A percentile compares a stretch with the other conserved stretches of the same genome.
phyloP scores from a whole-genome alignment of 192 early-diverging fungal species.

The Phlyctochytrium bullatum region DNA sequence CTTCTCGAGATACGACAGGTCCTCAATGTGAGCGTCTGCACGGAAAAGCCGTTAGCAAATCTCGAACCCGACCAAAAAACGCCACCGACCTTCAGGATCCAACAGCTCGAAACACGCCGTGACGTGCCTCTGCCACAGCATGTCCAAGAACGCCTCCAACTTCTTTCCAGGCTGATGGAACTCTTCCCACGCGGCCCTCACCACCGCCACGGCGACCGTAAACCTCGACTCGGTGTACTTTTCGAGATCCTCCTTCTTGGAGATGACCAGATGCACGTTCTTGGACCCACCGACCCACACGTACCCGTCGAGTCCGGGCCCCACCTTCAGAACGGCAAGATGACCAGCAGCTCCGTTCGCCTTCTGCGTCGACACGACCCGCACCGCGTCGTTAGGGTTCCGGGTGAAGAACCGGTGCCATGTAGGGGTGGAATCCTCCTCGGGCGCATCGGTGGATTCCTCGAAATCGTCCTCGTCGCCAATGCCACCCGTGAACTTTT shows the following conservation, averaged over 20 bases:
- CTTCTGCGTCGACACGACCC: background rate
- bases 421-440: background rate
- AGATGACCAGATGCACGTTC: background rate
- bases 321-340: background rate
- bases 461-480: conserved; percentile 2
- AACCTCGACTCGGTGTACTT: background rate
- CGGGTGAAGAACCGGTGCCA: background rate
- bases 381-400: background rate
- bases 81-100: background rate
- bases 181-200: background rate
- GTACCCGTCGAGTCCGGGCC: background rate
- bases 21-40: conserved; percentile 2
- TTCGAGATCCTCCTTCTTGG: background rate
- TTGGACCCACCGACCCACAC: background rate
- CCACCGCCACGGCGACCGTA: background rate
- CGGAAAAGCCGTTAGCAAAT: background rate
- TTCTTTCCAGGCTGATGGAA: background rate
- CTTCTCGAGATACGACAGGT: background rate
- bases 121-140: background rate
- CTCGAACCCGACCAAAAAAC: background rate
- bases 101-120: background rate
- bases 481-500: conserved; percentile 2
- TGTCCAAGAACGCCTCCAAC: background rate
- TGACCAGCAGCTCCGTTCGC: background rate
- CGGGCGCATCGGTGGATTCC: background rate